Conservation (phyloP, 1,284 basidiomycete genomes). For the Naganishia albida region DNA sequence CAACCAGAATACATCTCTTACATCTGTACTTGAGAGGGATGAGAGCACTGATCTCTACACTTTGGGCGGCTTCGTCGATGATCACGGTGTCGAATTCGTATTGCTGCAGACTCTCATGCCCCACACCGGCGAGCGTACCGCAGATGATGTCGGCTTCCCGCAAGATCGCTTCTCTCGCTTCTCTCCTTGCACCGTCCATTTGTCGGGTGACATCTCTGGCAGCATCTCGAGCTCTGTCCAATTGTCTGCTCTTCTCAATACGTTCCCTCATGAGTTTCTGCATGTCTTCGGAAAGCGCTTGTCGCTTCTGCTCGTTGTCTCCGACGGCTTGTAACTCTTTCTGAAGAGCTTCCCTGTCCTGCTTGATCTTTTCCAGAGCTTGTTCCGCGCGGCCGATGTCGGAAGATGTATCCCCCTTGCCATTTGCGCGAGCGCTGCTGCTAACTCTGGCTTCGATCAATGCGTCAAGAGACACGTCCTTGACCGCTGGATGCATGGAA, state of each 20-base stretch:
- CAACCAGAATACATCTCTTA: constrained; percentile 87
- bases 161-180: constrained; percentile 73
- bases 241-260: constrained; percentile 65
- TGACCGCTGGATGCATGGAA: constrained; percentile 77
- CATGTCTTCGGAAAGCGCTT: constrained; percentile 67
- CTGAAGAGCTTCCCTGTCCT: constrained; percentile 63
- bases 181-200: constrained; percentile 73
- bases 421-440: constrained; percentile 51
- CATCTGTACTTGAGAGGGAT: constrained; percentile 92
- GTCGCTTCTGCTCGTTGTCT: constrained; percentile 48
- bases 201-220: constrained; percentile 70
- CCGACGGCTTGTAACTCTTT: constrained; percentile 57
- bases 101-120: constrained; percentile 80
- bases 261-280: constrained; percentile 67
- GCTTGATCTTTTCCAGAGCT: constrained; percentile 70
- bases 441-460: constrained; percentile 78
- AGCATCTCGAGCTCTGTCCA: constrained; percentile 78
- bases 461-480: constrained; percentile 82
- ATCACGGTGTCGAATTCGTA: constrained; percentile 94
- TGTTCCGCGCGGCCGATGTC: constrained; percentile 65
- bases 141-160: constrained; percentile 91
- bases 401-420: constrained; percentile 46
- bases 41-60: constrained; percentile 92
- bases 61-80: constrained; percentile 98
- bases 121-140: constrained; percentile 86